A percentile compares a stretch with the other conserved stretches of the same genome.
Conservation (phyloP, 352 stramenopile genomes). For the Phytopythium montanum region DNA sequence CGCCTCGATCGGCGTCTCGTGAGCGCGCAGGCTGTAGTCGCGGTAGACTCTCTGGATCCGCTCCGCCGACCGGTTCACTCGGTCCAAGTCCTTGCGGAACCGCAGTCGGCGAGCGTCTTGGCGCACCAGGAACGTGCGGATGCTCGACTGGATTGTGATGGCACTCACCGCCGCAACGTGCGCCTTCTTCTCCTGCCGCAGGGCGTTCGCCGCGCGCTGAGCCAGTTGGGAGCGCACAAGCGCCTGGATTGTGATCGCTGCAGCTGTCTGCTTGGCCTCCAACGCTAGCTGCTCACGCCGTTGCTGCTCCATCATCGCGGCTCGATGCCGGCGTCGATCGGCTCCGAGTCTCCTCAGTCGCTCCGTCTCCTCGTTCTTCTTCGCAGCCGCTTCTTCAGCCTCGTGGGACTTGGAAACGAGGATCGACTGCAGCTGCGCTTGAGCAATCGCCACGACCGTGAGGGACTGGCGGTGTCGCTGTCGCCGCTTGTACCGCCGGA, state of each 20-base stretch:
- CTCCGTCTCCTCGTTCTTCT: constrained; percentile 20
- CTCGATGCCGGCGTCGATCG: constrained; percentile 46
- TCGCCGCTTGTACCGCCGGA: constrained; percentile 39
- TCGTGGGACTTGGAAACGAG: constrained; percentile 37
- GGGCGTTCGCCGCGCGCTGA: constrained; percentile 15
- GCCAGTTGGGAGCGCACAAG: constrained; percentile 42
- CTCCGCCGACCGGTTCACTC: constrained; percentile 56
- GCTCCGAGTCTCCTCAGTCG: constrained; percentile 47
- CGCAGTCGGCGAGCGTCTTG: constrained; percentile 39
- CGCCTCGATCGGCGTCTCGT: background rate
- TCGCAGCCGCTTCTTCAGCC: constrained; percentile 3
- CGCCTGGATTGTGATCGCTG: constrained; percentile 48
- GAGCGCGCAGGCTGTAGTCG: constrained; percentile 48
- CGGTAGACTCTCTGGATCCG: constrained; percentile 69
- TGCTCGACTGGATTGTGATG: constrained; percentile 70
- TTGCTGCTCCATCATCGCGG: constrained; percentile 46
- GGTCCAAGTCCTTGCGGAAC: constrained; percentile 50
- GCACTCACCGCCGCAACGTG: constrained; percentile 51
- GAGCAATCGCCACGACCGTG: constrained; percentile 51
- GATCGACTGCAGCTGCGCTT: constrained; percentile 44
- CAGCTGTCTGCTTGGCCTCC: constrained; percentile 30
- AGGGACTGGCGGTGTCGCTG: constrained; percentile 43
- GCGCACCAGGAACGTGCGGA: constrained; percentile 44
- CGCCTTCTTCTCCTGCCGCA: constrained; percentile 44
- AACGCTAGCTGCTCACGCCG: constrained; percentile 47